Evolutionary conservation across 805 yeast genomes (phyloP).

Genomic region (Starmera caribaea): DNA sequence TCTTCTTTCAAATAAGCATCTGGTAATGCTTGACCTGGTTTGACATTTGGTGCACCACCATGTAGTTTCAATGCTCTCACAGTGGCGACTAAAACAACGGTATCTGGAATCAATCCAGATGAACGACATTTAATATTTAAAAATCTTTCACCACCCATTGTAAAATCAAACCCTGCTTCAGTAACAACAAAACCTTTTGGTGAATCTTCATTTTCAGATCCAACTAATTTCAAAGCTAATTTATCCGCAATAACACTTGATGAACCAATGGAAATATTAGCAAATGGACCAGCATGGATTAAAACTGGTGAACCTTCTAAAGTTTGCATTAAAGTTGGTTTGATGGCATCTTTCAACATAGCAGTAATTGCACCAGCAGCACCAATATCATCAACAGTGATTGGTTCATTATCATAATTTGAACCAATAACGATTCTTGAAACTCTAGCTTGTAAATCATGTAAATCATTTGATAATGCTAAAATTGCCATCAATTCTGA

Average conservation of each 20-base stretch:
- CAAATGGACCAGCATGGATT: slow-evolving; percentile 86
- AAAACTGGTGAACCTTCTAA: slow-evolving; percentile 83
- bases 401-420: slow-evolving; percentile 57
- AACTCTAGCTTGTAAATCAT: slow-evolving; percentile 65
- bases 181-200: slow-evolving; percentile 73
- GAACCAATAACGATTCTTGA: slow-evolving; percentile 72
- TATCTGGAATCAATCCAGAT: slow-evolving; percentile 71
- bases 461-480: slow-evolving; percentile 61
- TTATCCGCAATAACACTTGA: slow-evolving; percentile 76
- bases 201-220: slow-evolving; percentile 41
- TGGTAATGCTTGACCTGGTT: slow-evolving; percentile 76
- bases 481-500: slow-evolving; percentile 81
- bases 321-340: slow-evolving; percentile 83
- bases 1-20: slow-evolving; percentile 64
- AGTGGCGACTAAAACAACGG: slow-evolving; percentile 74
- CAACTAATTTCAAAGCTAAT: slow-evolving; percentile 72
- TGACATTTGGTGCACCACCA: slow-evolving; percentile 85
- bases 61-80: slow-evolving; percentile 78
- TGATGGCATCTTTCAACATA: slow-evolving; percentile 68
- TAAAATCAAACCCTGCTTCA: slow-evolving; percentile 85
- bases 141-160: slow-evolving; percentile 89
- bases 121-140: slow-evolving; percentile 75
- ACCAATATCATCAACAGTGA: slow-evolving; percentile 78
- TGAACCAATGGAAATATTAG: slow-evolving; percentile 82
- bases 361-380: slow-evolving; percentile 85